phyloP scores from a whole-genome alignment of 176 grass and related monocot genomes.

The Saccharum spontaneum region DNA sequence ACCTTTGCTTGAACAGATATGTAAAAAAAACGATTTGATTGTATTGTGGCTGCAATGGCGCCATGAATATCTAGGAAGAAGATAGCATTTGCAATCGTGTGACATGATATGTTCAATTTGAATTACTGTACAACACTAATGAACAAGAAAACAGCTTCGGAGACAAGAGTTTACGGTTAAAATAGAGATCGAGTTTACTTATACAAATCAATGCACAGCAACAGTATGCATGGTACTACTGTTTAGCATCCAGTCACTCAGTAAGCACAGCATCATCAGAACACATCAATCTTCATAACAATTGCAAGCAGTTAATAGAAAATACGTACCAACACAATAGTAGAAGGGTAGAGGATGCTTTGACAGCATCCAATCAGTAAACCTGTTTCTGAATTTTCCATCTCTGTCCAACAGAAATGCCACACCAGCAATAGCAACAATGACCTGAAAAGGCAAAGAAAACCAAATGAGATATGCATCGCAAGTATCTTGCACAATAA shows the following conservation, averaged over 20 bases:
- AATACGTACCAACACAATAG: constrained; percentile 68
- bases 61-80: too few species aligned
- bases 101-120: neutral
- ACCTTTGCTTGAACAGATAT: neutral
- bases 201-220: neutral
- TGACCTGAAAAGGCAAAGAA: constrained; percentile 39
- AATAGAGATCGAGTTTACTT: neutral
- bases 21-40: neutral
- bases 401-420: constrained; percentile 69
- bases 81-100: neutral
- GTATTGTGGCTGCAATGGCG: neutral
- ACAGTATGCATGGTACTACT: neutral
- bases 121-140: neutral
- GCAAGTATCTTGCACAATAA: neutral
- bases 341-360: constrained; percentile 86
- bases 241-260: neutral
- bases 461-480: neutral
- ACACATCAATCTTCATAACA: neutral
- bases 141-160: neutral
- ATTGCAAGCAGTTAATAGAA: neutral
- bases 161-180: neutral
- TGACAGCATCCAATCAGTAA: constrained; percentile 68
- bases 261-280: neutral
- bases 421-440: constrained; percentile 64
- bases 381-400: constrained; percentile 71